Percentiles rank a stretch among this genome's conserved stretches.
Conservation (phyloP, 371 early-diverging fungal species). For the Nosema muscidifuracis region DNA sequence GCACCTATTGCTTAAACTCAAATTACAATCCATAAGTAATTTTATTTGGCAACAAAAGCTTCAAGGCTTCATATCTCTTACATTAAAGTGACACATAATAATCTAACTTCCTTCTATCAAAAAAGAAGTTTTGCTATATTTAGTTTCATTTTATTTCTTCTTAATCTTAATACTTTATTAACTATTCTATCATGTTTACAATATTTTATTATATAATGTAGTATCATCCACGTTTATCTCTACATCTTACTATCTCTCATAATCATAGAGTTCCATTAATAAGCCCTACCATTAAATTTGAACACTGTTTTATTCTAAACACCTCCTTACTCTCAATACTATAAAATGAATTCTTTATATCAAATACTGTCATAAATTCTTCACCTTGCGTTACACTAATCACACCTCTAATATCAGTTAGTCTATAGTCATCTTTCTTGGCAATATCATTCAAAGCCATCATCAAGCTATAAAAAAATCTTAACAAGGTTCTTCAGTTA, state of each 20-base stretch:
- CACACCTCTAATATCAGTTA: background rate
- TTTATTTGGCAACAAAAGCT: too few relatives aligned
- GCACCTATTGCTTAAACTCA: too few relatives aligned
- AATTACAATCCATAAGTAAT: too few relatives aligned
- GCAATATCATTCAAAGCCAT: background rate
- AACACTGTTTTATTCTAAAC: background rate
- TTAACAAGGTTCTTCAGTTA: background rate
- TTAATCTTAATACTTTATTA: slow-evolving; percentile 15
- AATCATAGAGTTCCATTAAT: background rate
- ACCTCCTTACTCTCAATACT: background rate
- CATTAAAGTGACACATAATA: slow-evolving; percentile 30
- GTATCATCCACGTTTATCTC: background rate
- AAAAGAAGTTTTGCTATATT: slow-evolving; percentile 21
- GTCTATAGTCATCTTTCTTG: background rate
- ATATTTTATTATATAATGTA: background rate
- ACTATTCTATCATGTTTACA: slow-evolving; percentile 25
- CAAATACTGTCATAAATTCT: background rate
- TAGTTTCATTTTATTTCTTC: slow-evolving; percentile 4
- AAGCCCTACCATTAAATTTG: background rate
- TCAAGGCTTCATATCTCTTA: background rate
- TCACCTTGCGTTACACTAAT: background rate
- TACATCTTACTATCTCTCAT: background rate
- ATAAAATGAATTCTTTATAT: background rate
- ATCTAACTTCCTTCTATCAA: slow-evolving; percentile 20
- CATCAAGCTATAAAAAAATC: background rate